Evolutionary conservation across 2,329 filamentous ascomycete species (phyloP).

Genomic region (Penicillium brevicompactum): DNA sequence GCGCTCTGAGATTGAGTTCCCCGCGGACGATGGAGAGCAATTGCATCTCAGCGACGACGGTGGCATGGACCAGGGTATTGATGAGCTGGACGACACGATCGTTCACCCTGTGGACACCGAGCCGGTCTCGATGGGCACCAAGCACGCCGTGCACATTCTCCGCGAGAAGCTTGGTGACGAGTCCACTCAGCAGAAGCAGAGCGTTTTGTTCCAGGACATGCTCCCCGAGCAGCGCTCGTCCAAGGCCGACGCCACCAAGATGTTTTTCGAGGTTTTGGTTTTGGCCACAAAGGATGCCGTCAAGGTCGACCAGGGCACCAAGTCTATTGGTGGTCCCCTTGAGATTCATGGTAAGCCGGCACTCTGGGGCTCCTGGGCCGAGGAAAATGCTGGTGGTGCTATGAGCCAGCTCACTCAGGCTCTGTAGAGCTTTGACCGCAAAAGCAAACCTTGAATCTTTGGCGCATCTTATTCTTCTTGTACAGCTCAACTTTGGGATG

Average conservation of each 20-base stretch:
- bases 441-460: slow-evolving; percentile 13
- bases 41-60: slow-evolving; percentile 52
- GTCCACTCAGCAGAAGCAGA: slow-evolving; percentile 72
- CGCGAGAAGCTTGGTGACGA: slow-evolving; percentile 76
- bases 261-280: slow-evolving; percentile 98
- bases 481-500: slow-evolving; percentile 26
- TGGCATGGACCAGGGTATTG: slow-evolving; percentile 48
- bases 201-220: slow-evolving; percentile 87
- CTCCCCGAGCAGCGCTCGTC: slow-evolving; percentile 79
- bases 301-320: slow-evolving; percentile 84
- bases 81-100: slow-evolving; percentile 78
- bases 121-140: slow-evolving; percentile 85
- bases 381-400: slow-evolving; percentile 59
- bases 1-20: slow-evolving; percentile 66
- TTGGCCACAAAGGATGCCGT: slow-evolving; percentile 97
- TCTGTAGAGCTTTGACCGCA: slow-evolving; percentile 19
- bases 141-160: slow-evolving; percentile 92
- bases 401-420: slow-evolving; percentile 37
- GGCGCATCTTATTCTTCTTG: slow-evolving; percentile 27
- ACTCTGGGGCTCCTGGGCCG: slow-evolving; percentile 97
- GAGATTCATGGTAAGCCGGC: slow-evolving; percentile 86
- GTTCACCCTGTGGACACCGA: slow-evolving; percentile 82
- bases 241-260: slow-evolving; percentile 92
- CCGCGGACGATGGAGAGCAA: slow-evolving; percentile 58
- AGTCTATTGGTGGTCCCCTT: slow-evolving; percentile 74